Evolutionary conservation across 1,284 basidiomycete species (phyloP).

Genomic region (Marasmius tenuissimus): DNA sequence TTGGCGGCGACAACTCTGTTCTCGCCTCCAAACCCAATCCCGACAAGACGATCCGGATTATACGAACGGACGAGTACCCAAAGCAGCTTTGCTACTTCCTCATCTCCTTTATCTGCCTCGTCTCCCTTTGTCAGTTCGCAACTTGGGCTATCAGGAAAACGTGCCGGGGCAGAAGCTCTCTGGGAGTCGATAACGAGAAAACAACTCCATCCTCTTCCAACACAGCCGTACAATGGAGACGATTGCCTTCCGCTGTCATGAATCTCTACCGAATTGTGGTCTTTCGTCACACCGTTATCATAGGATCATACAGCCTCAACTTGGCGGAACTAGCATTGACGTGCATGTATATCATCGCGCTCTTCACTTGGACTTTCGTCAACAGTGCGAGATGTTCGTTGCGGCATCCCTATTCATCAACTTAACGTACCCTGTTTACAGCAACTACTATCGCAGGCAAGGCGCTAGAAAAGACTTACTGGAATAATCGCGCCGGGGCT

Average conservation of each 20-base stretch:
- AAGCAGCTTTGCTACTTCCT: slow-evolving; percentile 39
- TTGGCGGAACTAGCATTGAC: slow-evolving; percentile 48
- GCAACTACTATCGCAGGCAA: slow-evolving; percentile 35
- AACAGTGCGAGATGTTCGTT: slow-evolving; percentile 38
- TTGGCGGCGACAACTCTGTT: background rate
- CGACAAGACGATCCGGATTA: slow-evolving; percentile 2
- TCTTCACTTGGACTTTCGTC: slow-evolving; percentile 49
- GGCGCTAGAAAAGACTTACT: slow-evolving; percentile 38
- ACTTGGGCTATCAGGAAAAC: slow-evolving; percentile 26
- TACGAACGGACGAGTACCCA: slow-evolving; percentile 27
- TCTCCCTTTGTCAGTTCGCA: slow-evolving; percentile 31
- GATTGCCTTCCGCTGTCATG: slow-evolving; percentile 35
- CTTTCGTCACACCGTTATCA: slow-evolving; percentile 48
- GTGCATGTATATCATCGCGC: slow-evolving; percentile 40
- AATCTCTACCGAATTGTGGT: slow-evolving; percentile 48
- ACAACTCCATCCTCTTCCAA: slow-evolving; percentile 6
- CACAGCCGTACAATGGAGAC: slow-evolving; percentile 19
- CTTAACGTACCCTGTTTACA: slow-evolving; percentile 17
- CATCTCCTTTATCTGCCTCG: slow-evolving; percentile 30
- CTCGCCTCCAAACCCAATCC: background rate
- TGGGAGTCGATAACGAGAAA: slow-evolving; percentile 22
- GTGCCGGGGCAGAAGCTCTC: slow-evolving; percentile 1
- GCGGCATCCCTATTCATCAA: background rate
- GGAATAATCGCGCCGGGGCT: slow-evolving; percentile 47
- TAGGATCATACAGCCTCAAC: slow-evolving; percentile 43